These are phyloP conservation scores for Colletotrichum tofieldiae DNA, from an alignment of 2,329 filamentous ascomycete genomes.

Conservation along the genomic window DNA sequence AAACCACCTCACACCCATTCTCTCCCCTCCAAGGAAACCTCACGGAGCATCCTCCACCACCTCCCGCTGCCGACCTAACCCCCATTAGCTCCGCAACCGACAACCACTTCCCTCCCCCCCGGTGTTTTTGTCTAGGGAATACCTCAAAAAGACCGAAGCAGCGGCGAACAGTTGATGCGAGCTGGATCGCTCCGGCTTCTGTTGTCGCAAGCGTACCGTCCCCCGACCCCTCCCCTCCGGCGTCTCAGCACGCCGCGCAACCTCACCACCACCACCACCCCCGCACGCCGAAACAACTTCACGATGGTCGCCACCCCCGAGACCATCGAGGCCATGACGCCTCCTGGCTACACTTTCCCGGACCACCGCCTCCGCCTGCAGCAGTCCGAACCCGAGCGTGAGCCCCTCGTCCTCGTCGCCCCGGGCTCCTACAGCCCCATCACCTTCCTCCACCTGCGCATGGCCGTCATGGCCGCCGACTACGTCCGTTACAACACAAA, in stretches of 20 bases:
- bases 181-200: conserved; percentile 13
- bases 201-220: conserved; percentile 4
- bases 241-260: conserved; percentile 26
- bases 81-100: not conserved
- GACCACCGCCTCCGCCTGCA: conserved; percentile 70
- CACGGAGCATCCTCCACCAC: not conserved
- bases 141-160: not conserved
- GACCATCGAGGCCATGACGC: conserved; percentile 44
- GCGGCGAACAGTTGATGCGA: not conserved
- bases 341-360: conserved; percentile 71
- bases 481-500: conserved; percentile 79
- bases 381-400: conserved; percentile 69
- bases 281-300: conserved; percentile 6
- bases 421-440: conserved; percentile 83
- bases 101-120: not conserved
- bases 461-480: conserved; percentile 91
- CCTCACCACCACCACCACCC: not conserved
- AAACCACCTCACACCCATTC: not conserved
- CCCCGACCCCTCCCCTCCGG: conserved; percentile 20
- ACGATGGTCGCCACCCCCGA: conserved; percentile 42
- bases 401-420: conserved; percentile 77
- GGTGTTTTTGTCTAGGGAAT: not conserved
- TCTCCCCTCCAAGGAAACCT: not conserved
- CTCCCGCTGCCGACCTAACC: not conserved
- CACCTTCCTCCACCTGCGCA: conserved; percentile 84